These are phyloP conservation scores for Trichoderma sp. DNA, from an alignment of 2,329 filamentous ascomycete species.

Conservation along the genomic window DNA sequence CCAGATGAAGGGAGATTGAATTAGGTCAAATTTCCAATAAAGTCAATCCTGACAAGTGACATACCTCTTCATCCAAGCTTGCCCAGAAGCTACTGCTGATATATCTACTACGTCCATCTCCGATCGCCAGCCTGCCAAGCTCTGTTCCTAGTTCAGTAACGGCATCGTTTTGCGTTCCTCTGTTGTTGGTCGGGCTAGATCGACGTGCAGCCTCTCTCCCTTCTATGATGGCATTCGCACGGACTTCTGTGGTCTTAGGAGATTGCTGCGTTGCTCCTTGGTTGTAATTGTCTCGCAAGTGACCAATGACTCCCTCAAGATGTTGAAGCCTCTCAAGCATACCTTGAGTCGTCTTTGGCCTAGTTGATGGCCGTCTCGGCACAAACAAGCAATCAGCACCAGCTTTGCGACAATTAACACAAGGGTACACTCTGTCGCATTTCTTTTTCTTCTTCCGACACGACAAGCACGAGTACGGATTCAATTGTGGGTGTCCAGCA, in stretches of 20 bases:
- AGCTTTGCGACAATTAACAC: neutral
- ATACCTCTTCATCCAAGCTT: neutral
- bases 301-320: slow-evolving; percentile 1
- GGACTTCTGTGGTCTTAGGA: neutral
- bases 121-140: neutral
- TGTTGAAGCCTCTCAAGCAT: slow-evolving; percentile 3
- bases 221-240: neutral
- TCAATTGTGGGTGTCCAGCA: neutral
- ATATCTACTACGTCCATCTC: neutral
- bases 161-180: neutral
- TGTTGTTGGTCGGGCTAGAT: neutral
- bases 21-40: neutral
- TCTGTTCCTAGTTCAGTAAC: neutral
- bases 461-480: neutral
- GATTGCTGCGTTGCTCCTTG: neutral
- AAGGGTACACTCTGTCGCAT: slow-evolving; percentile 2
- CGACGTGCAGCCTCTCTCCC: neutral
- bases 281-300: neutral
- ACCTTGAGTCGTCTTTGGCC: neutral
- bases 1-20: neutral
- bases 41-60: neutral
- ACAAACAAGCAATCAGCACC: neutral
- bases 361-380: neutral
- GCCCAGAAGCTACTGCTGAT: slow-evolving; percentile 4
- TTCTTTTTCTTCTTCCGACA: neutral